Conservation (phyloP, 176 grass and related monocot genomes). For the Cenchrus fungigraminus region DNA sequence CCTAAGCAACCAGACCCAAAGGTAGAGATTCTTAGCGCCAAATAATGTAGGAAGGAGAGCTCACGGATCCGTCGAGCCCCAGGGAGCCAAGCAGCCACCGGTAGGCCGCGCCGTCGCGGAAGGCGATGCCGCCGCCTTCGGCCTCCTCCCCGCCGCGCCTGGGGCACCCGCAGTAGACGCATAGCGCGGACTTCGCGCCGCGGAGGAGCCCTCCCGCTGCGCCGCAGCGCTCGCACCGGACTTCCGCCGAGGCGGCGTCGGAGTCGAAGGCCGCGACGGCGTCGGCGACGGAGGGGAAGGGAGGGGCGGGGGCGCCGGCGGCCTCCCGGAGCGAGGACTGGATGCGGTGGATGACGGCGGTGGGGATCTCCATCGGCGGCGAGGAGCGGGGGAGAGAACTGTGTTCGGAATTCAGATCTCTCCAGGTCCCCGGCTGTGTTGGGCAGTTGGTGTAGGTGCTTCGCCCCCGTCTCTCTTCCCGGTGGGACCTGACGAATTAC, state of each 20-base stretch:
- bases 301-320: slow-evolving; percentile 16
- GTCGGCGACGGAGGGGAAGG: slow-evolving; percentile 52
- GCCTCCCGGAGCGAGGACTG: slow-evolving; percentile 55
- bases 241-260: slow-evolving; percentile 15
- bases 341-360: slow-evolving; percentile 62
- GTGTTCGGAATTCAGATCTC: slow-evolving; percentile 50
- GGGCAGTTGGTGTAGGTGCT: slow-evolving; percentile 21
- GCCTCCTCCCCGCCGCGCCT: slow-evolving; percentile 44
- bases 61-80: slow-evolving; percentile 78
- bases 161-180: slow-evolving; percentile 63
- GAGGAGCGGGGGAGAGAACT: background rate
- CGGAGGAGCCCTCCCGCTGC: slow-evolving; percentile 54
- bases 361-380: slow-evolving; percentile 57
- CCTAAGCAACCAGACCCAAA: background rate
- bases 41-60: slow-evolving; percentile 23
- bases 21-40: background rate
- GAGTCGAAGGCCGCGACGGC: slow-evolving; percentile 55
- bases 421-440: background rate
- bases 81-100: slow-evolving; percentile 64
- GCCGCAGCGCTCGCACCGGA: slow-evolving; percentile 57
- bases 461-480: background rate
- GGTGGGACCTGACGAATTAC: background rate
- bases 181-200: slow-evolving; percentile 46
- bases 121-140: slow-evolving; percentile 48
- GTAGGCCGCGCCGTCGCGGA: slow-evolving; percentile 44